Percentiles rank a stretch among this genome's conserved stretches.
Conservation (phyloP, 164 flowering plant species). For the Piper longum region DNA sequence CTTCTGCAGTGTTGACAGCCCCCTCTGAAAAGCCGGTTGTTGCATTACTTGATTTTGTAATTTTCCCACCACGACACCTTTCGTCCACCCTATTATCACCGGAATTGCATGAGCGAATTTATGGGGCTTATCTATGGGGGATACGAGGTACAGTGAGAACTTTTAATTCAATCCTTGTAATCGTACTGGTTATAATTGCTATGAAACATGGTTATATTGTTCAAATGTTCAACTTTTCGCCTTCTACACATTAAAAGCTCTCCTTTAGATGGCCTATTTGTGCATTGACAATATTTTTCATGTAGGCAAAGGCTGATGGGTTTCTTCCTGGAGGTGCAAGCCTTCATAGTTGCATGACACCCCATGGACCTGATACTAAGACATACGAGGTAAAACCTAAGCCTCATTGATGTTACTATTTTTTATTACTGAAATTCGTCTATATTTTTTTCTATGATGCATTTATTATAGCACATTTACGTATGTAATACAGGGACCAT, state of each 20-base stretch:
- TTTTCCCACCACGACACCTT: slow-evolving; percentile 91
- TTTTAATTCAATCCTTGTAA: background rate
- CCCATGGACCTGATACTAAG: slow-evolving; percentile 94
- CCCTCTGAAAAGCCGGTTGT: slow-evolving; percentile 93
- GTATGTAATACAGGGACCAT: slow-evolving; percentile 52
- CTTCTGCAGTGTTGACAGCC: slow-evolving; percentile 66
- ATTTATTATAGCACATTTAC: background rate
- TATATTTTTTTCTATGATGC: too few species aligned
- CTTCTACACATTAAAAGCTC: too few species aligned
- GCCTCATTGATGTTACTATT: too few species aligned
- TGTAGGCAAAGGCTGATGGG: slow-evolving; percentile 87
- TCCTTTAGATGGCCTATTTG: too few species aligned
- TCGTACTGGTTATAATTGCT: background rate
- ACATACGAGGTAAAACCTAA: slow-evolving; percentile 56
- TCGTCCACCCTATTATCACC: slow-evolving; percentile 94
- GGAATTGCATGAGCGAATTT: slow-evolving; percentile 96
- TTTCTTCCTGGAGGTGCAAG: slow-evolving; percentile 96
- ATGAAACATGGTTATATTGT: background rate
- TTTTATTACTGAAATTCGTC: background rate
- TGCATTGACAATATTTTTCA: background rate
- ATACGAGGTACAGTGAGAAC: slow-evolving; percentile 48
- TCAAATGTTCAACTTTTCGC: too few species aligned
- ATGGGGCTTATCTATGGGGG: slow-evolving; percentile 88
- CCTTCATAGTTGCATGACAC: slow-evolving; percentile 97
- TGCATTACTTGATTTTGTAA: slow-evolving; percentile 92